These are phyloP conservation scores for Sorghum bicolor DNA, from an alignment of 176 grass and related monocot species.

Conservation along the genomic window Sorghum_bicolor_NCBIv3 NC_012877.2:17378001-17378500, in stretches of 20 bases:
- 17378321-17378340: conserved; percentile 70
- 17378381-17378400: conserved; percentile 42
- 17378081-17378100: conserved; percentile 43
- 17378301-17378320: conserved; percentile 60
- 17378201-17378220: conserved; percentile 67
- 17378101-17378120: conserved; percentile 52
- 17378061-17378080: conserved; percentile 49
- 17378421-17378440: conserved; percentile 21
- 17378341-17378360: conserved; percentile 47
- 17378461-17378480: conserved; percentile 28
- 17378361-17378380: conserved; percentile 18
- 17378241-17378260: conserved; percentile 63
- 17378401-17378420: conserved; percentile 26
- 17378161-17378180: conserved; percentile 82
- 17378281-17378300: conserved; percentile 64
- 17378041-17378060: conserved; percentile 73
- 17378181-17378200: conserved; percentile 65
- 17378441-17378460: conserved; percentile 6
- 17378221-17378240: conserved; percentile 66
- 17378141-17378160: conserved; percentile 62
- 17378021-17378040: conserved; percentile 64
- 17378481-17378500: conserved; percentile 2
- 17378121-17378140: conserved; percentile 40
- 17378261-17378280: conserved; percentile 44
- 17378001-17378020: conserved; percentile 41